phyloP scores from a whole-genome alignment of 805 yeast genomes.

The Scheffersomyces lignosus region DNA sequence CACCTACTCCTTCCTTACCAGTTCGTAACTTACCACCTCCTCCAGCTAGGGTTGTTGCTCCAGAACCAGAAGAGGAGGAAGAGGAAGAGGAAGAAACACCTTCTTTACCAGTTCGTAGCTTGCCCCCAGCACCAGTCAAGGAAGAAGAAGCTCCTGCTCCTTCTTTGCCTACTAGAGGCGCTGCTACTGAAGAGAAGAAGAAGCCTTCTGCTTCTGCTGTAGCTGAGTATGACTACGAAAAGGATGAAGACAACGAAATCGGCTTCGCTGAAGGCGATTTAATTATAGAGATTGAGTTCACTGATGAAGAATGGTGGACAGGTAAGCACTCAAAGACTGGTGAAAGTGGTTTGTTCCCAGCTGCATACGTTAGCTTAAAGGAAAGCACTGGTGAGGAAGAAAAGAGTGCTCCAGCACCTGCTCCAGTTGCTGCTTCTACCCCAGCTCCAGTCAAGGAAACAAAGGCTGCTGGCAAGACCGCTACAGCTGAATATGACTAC shows the following conservation, averaged over 20 bases:
- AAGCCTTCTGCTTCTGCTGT: constrained; percentile 48
- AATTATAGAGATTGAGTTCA: constrained; percentile 64
- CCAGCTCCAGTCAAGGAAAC: constrained; percentile 14
- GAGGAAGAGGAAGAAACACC: constrained; percentile 22
- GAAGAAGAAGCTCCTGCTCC: constrained; percentile 16
- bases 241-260: constrained; percentile 77
- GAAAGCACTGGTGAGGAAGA: constrained; percentile 23
- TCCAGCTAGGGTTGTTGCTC: constrained; percentile 6
- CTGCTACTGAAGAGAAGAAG: constrained; percentile 6
- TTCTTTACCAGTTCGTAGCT: constrained; percentile 8
- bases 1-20: constrained; percentile 17
- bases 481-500: constrained; percentile 73
- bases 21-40: constrained; percentile 13
- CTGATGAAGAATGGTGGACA: constrained; percentile 76
- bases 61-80: constrained; percentile 12
- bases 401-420: constrained; percentile 5
- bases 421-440: constrained; percentile 11
- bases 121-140: constrained; percentile 20
- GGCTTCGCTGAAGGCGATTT: constrained; percentile 64
- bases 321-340: constrained; percentile 44
- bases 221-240: constrained; percentile 79
- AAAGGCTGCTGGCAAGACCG: constrained; percentile 33
- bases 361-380: constrained; percentile 48
- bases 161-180: constrained; percentile 13
- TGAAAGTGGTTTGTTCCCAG: constrained; percentile 56